phyloP scores from a whole-genome alignment of 441 rosid genomes.

The Geranium incanum region DNA sequence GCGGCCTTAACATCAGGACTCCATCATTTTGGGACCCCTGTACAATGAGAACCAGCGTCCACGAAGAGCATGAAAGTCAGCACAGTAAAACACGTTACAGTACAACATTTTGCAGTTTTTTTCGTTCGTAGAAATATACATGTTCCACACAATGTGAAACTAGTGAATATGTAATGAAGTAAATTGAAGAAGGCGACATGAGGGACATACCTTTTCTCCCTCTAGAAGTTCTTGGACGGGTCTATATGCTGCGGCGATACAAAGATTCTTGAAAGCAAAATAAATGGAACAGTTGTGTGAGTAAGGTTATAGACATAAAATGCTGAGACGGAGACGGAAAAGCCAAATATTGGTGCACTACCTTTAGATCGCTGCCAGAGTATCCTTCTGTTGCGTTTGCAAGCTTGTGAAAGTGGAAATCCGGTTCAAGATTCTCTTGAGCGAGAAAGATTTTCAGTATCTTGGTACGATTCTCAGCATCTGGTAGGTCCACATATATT shows the following conservation, averaged over 20 bases:
- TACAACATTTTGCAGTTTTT: not conserved
- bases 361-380: conserved; percentile 97
- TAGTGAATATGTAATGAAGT: not conserved
- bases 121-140: no score
- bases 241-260: conserved; percentile 87
- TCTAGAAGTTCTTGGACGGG: conserved; percentile 86
- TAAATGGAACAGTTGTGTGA: not conserved
- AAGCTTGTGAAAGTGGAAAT: conserved; percentile 54
- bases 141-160: not conserved
- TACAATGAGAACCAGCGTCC: not conserved
- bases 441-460: conserved; percentile 65
- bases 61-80: not conserved
- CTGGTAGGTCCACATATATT: conserved; percentile 86
- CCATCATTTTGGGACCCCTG: conserved; percentile 36
- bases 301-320: conserved; percentile 11
- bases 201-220: conserved; percentile 40
- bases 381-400: conserved; percentile 83
- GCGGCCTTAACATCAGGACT: conserved; percentile 42
- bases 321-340: conserved; percentile 8
- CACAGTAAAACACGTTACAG: not conserved
- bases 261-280: conserved; percentile 61
- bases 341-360: conserved; percentile 25
- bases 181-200: conserved; percentile 2
- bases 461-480: conserved; percentile 77
- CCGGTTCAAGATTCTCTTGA: conserved; percentile 52